A percentile compares a stretch with the other conserved stretches of the same genome.
Evolutionary conservation across 371 early-diverging fungal species (phyloP).

Genomic region (Mucor saturninus): DNA sequence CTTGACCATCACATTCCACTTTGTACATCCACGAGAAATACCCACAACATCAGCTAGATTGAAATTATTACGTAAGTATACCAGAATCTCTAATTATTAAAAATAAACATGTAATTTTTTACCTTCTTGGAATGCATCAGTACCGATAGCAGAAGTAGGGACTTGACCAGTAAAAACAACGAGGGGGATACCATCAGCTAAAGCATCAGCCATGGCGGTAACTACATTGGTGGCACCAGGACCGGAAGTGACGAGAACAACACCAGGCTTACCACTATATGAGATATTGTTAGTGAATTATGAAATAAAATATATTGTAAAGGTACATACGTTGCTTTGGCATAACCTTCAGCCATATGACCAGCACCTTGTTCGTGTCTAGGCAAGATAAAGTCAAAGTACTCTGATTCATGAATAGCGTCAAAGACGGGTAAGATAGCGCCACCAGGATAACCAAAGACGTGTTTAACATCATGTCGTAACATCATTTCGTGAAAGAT

Average conservation of each 20-base stretch:
- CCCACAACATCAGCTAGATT: slow-evolving; percentile 88
- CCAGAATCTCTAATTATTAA: too few relatives aligned
- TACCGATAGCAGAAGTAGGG: slow-evolving; percentile 89
- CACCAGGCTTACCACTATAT: slow-evolving; percentile 88
- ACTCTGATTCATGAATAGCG: slow-evolving; percentile 93
- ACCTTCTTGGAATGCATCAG: slow-evolving; percentile 96
- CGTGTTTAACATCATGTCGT: slow-evolving; percentile 86
- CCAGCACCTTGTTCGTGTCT: slow-evolving; percentile 98
- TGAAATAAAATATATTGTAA: slow-evolving; percentile 1
- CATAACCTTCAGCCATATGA: slow-evolving; percentile 98
- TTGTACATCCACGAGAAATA: slow-evolving; percentile 94
- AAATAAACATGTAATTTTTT: background rate
- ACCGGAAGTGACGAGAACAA: slow-evolving; percentile 95
- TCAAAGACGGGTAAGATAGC: slow-evolving; percentile 97
- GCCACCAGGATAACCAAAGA: slow-evolving; percentile 98
- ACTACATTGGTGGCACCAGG: slow-evolving; percentile 98
- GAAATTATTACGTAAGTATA: too few relatives aligned
- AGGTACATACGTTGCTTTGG: slow-evolving; percentile 77
- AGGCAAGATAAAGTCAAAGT: slow-evolving; percentile 94
- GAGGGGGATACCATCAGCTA: slow-evolving; percentile 93
- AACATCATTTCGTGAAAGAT: slow-evolving; percentile 99
- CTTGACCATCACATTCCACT: slow-evolving; percentile 98
- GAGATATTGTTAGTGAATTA: background rate
- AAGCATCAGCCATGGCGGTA: slow-evolving; percentile 97
- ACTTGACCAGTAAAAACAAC: slow-evolving; percentile 96